Percentiles rank a stretch among this genome's conserved stretches.
Conservation (phyloP, 2,329 filamentous ascomycete genomes). For the Myriosclerotinia duriaeana region DNA sequence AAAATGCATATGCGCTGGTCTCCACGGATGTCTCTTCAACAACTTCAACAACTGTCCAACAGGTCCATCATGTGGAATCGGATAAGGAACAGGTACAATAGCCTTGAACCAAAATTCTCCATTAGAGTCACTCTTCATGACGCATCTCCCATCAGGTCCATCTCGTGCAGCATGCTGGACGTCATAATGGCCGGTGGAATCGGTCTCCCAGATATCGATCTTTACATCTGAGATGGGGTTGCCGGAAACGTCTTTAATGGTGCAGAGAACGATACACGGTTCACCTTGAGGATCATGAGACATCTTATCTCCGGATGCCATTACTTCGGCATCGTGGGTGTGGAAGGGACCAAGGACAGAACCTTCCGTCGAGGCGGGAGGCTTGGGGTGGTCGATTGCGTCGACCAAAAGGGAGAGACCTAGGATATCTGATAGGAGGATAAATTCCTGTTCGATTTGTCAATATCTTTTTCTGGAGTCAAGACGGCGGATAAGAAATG, state of each 20-base stretch:
- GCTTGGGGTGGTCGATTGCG: slow-evolving; percentile 81
- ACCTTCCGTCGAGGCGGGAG: slow-evolving; percentile 67
- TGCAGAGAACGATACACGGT: slow-evolving; percentile 72
- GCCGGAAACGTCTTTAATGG: slow-evolving; percentile 62
- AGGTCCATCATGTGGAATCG: slow-evolving; percentile 80
- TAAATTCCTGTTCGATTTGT: slow-evolving; percentile 60
- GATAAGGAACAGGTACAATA: slow-evolving; percentile 81
- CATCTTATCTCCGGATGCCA: slow-evolving; percentile 59
- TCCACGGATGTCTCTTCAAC: slow-evolving; percentile 72
- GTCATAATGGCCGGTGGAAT: slow-evolving; percentile 77
- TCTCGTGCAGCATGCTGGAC: slow-evolving; percentile 68
- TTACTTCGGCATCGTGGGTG: slow-evolving; percentile 68
- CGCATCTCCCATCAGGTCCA: slow-evolving; percentile 68
- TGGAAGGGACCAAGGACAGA: slow-evolving; percentile 82
- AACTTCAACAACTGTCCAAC: slow-evolving; percentile 69
- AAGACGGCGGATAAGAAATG: neutral
- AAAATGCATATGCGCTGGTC: slow-evolving; percentile 81
- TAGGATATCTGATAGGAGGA: slow-evolving; percentile 76
- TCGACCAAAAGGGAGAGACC: slow-evolving; percentile 79
- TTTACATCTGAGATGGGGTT: slow-evolving; percentile 64
- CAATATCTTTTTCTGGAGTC: neutral
- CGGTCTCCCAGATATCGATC: slow-evolving; percentile 84
- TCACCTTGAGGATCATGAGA: slow-evolving; percentile 68
- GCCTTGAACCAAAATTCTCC: slow-evolving; percentile 84
- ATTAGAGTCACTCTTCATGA: slow-evolving; percentile 66